phyloP scores from a whole-genome alignment of 192 early-diverging fungal species.

The Gaertneriomyces semiglobifer region DNA sequence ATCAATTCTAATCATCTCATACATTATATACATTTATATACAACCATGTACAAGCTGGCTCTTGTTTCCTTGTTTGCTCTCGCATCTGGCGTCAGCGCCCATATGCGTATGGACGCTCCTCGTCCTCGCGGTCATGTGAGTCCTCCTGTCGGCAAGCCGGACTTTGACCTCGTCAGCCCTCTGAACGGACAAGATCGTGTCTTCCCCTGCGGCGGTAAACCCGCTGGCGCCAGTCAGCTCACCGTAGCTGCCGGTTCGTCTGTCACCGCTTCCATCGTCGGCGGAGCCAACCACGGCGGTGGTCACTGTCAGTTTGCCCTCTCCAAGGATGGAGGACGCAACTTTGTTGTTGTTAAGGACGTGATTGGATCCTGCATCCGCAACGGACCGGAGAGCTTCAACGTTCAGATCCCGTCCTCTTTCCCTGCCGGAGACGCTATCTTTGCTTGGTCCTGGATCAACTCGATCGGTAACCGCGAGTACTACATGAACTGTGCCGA shows the following conservation, averaged over 20 bases:
- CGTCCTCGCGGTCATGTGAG: constrained; percentile 9
- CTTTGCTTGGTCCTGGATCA: constrained; percentile 67
- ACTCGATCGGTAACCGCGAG: constrained; percentile 66
- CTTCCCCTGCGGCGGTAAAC: constrained; percentile 33
- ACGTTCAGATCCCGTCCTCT: constrained; percentile 49
- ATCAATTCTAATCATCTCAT: too few species aligned
- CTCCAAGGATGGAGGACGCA: constrained; percentile 54
- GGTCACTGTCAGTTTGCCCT: constrained; percentile 70
- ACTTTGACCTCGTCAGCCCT: constrained; percentile 21
- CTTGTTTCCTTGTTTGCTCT: neutral
- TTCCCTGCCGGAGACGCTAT: constrained; percentile 50
- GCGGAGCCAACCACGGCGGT: constrained; percentile 47
- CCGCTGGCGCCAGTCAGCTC: neutral
- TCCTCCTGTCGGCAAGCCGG: constrained; percentile 16
- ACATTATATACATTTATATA: too few species aligned
- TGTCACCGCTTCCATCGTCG: constrained; percentile 6
- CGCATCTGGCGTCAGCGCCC: constrained; percentile 9
- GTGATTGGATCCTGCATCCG: constrained; percentile 53
- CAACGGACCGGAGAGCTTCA: constrained; percentile 26
- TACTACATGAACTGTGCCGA: constrained; percentile 67
- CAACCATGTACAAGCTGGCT: neutral
- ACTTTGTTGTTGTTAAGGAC: constrained; percentile 62
- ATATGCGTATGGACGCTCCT: constrained; percentile 18
- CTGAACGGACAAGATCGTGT: constrained; percentile 18
- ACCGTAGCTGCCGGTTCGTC: constrained; percentile 18